Evolutionary conservation across 257 asterid genomes (phyloP).

Genomic region (Solanum megistacrolobum): DNA sequence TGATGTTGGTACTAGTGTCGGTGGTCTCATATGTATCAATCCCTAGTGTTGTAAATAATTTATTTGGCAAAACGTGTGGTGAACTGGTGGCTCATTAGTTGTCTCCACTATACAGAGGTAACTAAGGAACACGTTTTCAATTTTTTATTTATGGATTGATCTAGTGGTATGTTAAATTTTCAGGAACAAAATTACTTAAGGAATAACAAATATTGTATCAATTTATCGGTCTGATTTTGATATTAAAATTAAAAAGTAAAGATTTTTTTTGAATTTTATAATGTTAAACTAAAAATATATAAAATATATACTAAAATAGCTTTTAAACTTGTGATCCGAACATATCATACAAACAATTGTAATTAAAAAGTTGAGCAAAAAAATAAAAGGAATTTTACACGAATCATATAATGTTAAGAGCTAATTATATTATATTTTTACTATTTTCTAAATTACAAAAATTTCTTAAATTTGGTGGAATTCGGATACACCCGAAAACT

Average conservation of each 20-base stretch:
- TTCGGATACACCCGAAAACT: accelerated
- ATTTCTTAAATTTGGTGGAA: too few relatives aligned
- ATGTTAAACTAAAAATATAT: too few relatives aligned
- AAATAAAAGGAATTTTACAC: too few relatives aligned
- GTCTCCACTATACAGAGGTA: neutral
- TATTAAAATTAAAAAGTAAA: neutral
- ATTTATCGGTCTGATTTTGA: neutral
- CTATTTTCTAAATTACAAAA: too few relatives aligned
- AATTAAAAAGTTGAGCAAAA: neutral
- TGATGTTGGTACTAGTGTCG: neutral
- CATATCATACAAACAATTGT: too few relatives aligned
- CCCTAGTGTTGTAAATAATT: neutral
- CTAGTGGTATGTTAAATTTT: neutral
- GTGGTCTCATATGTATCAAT: neutral
- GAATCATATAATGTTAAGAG: neutral
- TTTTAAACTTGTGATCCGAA: too few relatives aligned
- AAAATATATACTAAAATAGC: too few relatives aligned
- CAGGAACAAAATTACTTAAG: neutral
- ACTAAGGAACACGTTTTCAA: neutral
- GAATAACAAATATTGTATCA: neutral
- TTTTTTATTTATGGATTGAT: neutral
- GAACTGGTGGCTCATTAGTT: neutral
- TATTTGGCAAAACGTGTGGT: neutral
- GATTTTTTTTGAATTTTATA: accelerated
- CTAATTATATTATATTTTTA: too few relatives aligned